Base-by-base conservation (phyloP, 2,329 filamentous ascomycete species). In the Aureobasidium sp. region DNA sequence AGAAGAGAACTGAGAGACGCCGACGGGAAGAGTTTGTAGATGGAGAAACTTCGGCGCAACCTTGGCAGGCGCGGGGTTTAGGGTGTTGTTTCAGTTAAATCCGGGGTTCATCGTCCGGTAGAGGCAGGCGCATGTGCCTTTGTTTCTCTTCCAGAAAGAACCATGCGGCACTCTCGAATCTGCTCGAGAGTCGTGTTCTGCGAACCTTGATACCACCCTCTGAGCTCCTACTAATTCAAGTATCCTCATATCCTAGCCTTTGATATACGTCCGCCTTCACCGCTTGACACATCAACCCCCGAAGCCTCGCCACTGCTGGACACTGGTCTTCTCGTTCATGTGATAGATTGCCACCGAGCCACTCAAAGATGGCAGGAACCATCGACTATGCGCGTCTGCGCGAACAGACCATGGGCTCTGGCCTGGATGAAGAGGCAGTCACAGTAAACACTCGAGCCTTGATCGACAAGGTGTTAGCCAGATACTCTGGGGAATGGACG, bases 371-470 rank as follows among this genome's bases (percentile, higher is more conserved):
- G 66, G 64, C 66, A 31, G 61, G 56, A 22, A 24, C 53, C 39
- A 84, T 82, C 63, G 82, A 85, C 68, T 84, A 82, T 68, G 81
- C 81, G 70, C 81, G 87, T 70, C 81, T 99, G 66, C 89, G 91
- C 71, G 91, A 93, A 68, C 89, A 91, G 69, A 94, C 94, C 29
- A 84, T 99, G 78, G 85, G 83, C 62, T 88, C 90, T 62, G 90
- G 90, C 67, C 89, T 91, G 64, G 91, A 96, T 68, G 94, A 97
- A 74, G 94, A 97, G 75, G 94, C 94, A 45, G 94, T 99, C 62
- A 99, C 94, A 0, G 94, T 99, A 70, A 96, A 99, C 72, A 99
- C 94, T 53, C 84, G 95, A 70, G 94, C 94, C 47, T 77, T 99
- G 68, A 99, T 99, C 72, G 95, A 97, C 78, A 99, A 99, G 76